A percentile compares a stretch with the other conserved stretches of the same genome.
These are phyloP conservation scores for Candida sithepensis DNA, from an alignment of 805 yeast genomes.

Conservation along the genomic window DNA sequence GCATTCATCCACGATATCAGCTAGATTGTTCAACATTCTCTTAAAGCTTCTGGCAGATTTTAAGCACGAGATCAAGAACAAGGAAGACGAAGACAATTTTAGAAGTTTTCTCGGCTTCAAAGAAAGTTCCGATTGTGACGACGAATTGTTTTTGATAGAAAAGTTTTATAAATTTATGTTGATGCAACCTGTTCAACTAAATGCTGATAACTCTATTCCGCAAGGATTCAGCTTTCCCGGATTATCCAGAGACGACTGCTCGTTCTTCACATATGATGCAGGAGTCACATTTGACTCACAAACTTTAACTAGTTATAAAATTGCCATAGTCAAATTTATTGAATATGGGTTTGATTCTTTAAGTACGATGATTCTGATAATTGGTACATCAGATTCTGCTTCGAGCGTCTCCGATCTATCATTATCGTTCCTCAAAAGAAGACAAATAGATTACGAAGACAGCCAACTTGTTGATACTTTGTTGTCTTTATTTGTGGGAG, in stretches of 20 bases:
- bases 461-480: slow-evolving; percentile 39
- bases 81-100: slow-evolving; percentile 38
- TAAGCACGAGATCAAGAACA: slow-evolving; percentile 46
- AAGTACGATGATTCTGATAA: slow-evolving; percentile 39
- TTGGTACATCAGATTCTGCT: slow-evolving; percentile 61
- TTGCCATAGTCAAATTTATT: slow-evolving; percentile 39
- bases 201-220: slow-evolving; percentile 38
- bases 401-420: slow-evolving; percentile 56
- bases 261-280: slow-evolving; percentile 65
- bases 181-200: slow-evolving; percentile 42
- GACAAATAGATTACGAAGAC: slow-evolving; percentile 51
- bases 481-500: slow-evolving; percentile 50
- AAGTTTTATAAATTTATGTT: slow-evolving; percentile 56
- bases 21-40: slow-evolving; percentile 61
- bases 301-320: slow-evolving; percentile 41
- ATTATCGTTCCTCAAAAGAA: slow-evolving; percentile 45
- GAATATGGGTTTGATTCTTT: slow-evolving; percentile 39
- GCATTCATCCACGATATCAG: slow-evolving; percentile 29
- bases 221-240: slow-evolving; percentile 59
- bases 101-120: slow-evolving; percentile 35
- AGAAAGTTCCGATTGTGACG: slow-evolving; percentile 26
- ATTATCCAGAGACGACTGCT: slow-evolving; percentile 48
- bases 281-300: slow-evolving; percentile 55
- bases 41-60: slow-evolving; percentile 50
- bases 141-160: slow-evolving; percentile 42